A percentile compares a stretch with the other conserved stretches of the same genome.
These are phyloP conservation scores for Hyaloperonospora brassicae DNA, from an alignment of 352 stramenopile species.

Conservation along the genomic window DNA sequence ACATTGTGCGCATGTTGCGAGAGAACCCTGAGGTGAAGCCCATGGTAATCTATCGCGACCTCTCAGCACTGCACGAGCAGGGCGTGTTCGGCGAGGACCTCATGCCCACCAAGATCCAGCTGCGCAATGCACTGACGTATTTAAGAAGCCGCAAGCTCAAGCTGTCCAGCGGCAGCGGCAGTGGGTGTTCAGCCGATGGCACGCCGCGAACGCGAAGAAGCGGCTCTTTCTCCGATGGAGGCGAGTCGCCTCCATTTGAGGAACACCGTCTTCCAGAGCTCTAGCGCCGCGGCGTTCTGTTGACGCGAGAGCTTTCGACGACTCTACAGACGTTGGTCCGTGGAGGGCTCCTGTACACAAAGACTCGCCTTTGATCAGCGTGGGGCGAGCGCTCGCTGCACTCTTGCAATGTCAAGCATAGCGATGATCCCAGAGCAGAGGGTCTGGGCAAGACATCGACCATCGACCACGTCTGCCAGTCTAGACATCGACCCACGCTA, in stretches of 20 bases:
- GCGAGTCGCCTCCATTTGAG: constrained; percentile 45
- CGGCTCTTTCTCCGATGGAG: constrained; percentile 46
- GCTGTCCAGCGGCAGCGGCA: constrained; percentile 15
- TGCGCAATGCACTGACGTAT: constrained; percentile 76
- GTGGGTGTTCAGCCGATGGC: constrained; percentile 6
- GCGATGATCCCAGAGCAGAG: too few species aligned
- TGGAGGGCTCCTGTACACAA: too few species aligned
- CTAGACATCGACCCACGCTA: too few species aligned
- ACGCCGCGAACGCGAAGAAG: constrained; percentile 37
- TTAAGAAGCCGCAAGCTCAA: constrained; percentile 69
- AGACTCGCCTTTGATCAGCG: too few species aligned
- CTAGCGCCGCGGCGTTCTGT: constrained; percentile 6
- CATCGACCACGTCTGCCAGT: too few species aligned
- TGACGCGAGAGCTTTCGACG: too few species aligned
- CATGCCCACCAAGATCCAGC: constrained; percentile 78
- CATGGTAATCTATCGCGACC: constrained; percentile 72
- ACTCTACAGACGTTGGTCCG: too few species aligned
- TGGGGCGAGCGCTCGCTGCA: too few species aligned
- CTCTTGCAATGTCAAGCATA: too few species aligned
- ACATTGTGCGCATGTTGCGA: constrained; percentile 62
- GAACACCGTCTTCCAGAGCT: constrained; percentile 52
- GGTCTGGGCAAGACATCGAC: too few species aligned
- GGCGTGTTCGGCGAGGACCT: constrained; percentile 57
- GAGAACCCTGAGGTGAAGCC: constrained; percentile 59
- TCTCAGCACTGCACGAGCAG: constrained; percentile 44